Evolutionary conservation across 768 basidiomycete genomes (phyloP), one percentile per base, ranked within the genome.

Genomic region (Megacollybia marginata): DNA sequence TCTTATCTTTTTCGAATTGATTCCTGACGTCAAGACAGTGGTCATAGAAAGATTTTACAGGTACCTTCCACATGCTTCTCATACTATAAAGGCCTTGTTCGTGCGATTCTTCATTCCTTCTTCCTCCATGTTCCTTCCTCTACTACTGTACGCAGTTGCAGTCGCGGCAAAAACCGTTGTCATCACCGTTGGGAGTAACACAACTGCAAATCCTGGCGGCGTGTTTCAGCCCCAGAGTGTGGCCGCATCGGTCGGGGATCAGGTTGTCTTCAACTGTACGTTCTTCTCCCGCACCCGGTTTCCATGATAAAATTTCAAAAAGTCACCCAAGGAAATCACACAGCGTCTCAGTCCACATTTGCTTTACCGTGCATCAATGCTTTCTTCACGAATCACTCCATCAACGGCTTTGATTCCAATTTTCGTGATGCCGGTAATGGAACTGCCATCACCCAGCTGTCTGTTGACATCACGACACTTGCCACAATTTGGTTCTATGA

Each of bases 361-460:
- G 69, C 65, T 11, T 53, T 55, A 7, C 83, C 82, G 6, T 85
- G 82, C 56, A 63, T 74, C 46, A 71, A 72, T n/a, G 69, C 69
- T 2, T 73, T 79, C 57, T 59, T 67, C 11, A 69, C 74, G 33
- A 67, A 80, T 60, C 31, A 50, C 44, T 69, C 75, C 31, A 64
- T 78, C 55, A 82, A 83, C 56, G 79, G 80, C 9, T 83, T 85
- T 62, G 62, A 80, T 65, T 79, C 79, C 9, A 66, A 65, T 52
- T 71, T 76, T 61, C 75, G 78, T 47, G 54, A 72, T 55, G 71
- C 76, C 4, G 68, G 62, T 38, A 77, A 80, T 56, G 72, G 68
- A 44, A 69, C 72, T 9, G 65, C 70, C 16, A 57, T 72, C 48
- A 78, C 78, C 23, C 69, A 67, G 45, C 68, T 79, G 35, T 33